Percentiles rank a stretch among this genome's conserved stretches.
Conservation (phyloP, 768 basidiomycete species). For the Hericium rajendrae region DNA sequence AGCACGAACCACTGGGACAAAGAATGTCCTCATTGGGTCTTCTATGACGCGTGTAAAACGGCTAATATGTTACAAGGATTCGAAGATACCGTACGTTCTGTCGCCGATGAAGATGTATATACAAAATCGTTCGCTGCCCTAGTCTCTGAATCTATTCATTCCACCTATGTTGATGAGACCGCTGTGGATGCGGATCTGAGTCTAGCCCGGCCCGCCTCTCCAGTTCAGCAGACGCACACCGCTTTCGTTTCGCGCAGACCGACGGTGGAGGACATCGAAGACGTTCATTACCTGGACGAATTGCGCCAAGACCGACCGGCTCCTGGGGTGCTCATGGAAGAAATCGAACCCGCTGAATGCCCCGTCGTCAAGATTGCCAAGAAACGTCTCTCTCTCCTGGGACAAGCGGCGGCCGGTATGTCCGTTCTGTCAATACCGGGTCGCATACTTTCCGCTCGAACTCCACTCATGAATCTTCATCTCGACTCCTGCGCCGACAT, state of each 20-base stretch:
- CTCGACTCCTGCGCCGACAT: background rate
- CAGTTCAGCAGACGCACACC: too few relatives aligned
- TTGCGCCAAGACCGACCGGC: too few relatives aligned
- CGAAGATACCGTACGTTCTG: constrained; percentile 13
- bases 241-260: background rate
- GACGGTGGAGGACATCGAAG: background rate
- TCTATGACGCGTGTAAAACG: constrained; percentile 9
- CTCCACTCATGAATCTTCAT: background rate
- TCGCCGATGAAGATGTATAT: constrained; percentile 9
- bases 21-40: background rate
- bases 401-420: background rate
- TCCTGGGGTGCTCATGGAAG: too few relatives aligned
- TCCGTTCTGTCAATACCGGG: background rate
- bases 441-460: background rate
- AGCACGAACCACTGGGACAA: constrained; percentile 2
- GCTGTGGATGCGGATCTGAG: background rate
- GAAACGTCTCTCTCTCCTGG: background rate
- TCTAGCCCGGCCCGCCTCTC: too few relatives aligned
- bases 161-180: background rate
- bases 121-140: background rate
- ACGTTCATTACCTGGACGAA: background rate
- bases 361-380: too few relatives aligned
- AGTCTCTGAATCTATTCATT: background rate
- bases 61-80: constrained; percentile 9
- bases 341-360: too few relatives aligned